Percentiles rank a stretch among this genome's conserved stretches.
Evolutionary conservation across 164 flowering plant genomes (phyloP).

Genomic region (Chimonanthus praecox): DNA sequence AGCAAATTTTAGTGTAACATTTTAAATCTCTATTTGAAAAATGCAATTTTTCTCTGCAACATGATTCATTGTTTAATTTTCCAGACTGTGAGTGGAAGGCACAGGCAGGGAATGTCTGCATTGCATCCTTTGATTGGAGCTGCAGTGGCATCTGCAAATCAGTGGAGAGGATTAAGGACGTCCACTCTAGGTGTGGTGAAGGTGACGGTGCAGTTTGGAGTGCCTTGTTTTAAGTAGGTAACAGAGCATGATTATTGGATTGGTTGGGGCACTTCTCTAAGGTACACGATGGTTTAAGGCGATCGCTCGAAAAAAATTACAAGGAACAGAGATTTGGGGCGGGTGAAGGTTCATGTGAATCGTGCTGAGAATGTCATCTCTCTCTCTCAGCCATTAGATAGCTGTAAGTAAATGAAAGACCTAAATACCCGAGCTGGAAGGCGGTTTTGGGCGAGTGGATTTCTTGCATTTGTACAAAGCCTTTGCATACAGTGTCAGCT

Average conservation of each 20-base stretch:
- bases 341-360: neutral
- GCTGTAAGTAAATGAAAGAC: neutral
- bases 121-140: constrained; percentile 87
- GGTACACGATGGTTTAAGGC: neutral
- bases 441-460: neutral
- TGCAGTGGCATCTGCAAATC: constrained; percentile 90
- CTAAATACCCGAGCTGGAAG: neutral
- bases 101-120: constrained; percentile 68
- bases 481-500: neutral
- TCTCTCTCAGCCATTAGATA: neutral
- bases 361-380: neutral
- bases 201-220: constrained; percentile 71
- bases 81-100: constrained; percentile 86
- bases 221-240: neutral
- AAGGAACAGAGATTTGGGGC: neutral
- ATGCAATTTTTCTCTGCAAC: neutral
- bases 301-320: neutral
- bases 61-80: constrained; percentile 6
- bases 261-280: neutral
- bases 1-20: neutral
- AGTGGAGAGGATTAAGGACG: constrained; percentile 63
- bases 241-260: neutral
- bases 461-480: neutral
- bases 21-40: neutral
- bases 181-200: constrained; percentile 71